Evolutionary conservation across 2,329 filamentous ascomycete species (phyloP), one percentile per base, ranked within the genome.

Genomic region (Xenosphaeropsis pyriputrescens): DNA sequence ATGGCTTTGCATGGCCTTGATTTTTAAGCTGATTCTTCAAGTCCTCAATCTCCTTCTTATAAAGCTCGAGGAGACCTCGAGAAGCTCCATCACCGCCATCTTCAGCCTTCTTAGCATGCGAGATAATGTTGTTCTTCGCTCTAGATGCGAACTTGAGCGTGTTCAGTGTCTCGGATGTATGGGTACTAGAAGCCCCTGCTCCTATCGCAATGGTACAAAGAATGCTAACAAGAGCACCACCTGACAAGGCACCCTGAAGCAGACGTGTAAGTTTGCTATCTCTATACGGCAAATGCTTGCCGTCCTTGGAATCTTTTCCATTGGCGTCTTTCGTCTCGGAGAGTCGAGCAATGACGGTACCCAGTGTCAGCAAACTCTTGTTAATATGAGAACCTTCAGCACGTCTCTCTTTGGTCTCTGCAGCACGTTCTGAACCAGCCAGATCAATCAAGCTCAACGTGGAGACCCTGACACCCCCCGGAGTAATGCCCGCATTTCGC

Each of bases 341-440:
- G n/a, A 98, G 67, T 45, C 83, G 82, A 9, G 85, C 83, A 55
- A 98, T 95, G 51, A 98, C 91, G 1, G 85, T 98, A 37, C 91
- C 91, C 3, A 98, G 66, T 0, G 91, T 98, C 41, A 98, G 73
- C 52, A 98, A 63, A 57, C 86, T 95, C 63, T 96, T 96, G 67
- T 98, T 98, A 62, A 98, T 98, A 56, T 98, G 91, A 11, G 89
- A 89, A 45, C 91, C 91, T 60, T 98, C 91, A 13, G 85, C 85
- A 34, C 91, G 74, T 38, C 91, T 75, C 61, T 96, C 91, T 57
- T 96, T 98, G 39, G 80, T 83, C 52, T 96, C 91, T 3, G 91
- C 91, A 31, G 91, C 91, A 59, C 89, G 85, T 57, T 98, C 91
- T 0, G 91, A 96, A 30, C 91, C 91, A 39, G 91, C 91, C 48